A percentile compares a stretch with the other conserved stretches of the same genome.
Evolutionary conservation across 768 basidiomycete genomes (phyloP).

Genomic region (Mycena venus): DNA sequence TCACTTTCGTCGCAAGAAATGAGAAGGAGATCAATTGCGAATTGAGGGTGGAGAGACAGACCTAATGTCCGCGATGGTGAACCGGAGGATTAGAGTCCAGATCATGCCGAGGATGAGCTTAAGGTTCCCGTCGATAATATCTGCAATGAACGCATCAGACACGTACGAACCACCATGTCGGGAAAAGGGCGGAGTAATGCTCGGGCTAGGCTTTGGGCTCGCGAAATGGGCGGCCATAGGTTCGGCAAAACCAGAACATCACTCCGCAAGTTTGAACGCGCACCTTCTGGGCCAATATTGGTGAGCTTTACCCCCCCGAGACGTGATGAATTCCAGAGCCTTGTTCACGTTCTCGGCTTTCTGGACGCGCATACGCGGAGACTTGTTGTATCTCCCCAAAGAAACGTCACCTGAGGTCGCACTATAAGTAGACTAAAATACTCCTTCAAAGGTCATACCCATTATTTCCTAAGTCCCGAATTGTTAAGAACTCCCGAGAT

Average conservation of each 20-base stretch:
- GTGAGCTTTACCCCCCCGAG: conserved; percentile 95
- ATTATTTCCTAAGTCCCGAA: conserved; percentile 86
- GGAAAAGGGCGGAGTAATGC: not conserved
- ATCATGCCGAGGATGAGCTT: conserved; percentile 99
- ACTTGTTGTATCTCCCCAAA: conserved; percentile 94
- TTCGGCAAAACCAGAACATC: not conserved
- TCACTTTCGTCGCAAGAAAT: conserved; percentile 66
- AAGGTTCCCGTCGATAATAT: conserved; percentile 98
- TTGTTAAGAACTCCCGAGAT: not conserved
- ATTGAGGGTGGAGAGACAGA: conserved; percentile 51
- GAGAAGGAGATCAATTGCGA: conserved; percentile 21
- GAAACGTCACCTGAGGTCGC: conserved; percentile 78
- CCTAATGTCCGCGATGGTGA: conserved; percentile 99
- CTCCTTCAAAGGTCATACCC: conserved; percentile 63
- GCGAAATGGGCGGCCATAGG: not conserved
- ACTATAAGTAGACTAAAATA: not conserved
- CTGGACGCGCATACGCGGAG: conserved; percentile 92
- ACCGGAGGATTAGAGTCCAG: conserved; percentile 97
- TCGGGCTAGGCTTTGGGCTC: not conserved
- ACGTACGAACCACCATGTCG: not conserved
- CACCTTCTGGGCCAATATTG: conserved; percentile 97
- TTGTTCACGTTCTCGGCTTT: conserved; percentile 99
- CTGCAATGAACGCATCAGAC: conserved; percentile 53
- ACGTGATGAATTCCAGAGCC: conserved; percentile 95
- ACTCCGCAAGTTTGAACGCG: conserved; percentile 10